phyloP scores from a whole-genome alignment of 495 filamentous ascomycete species.

The Gamarada debralockiae region DNA sequence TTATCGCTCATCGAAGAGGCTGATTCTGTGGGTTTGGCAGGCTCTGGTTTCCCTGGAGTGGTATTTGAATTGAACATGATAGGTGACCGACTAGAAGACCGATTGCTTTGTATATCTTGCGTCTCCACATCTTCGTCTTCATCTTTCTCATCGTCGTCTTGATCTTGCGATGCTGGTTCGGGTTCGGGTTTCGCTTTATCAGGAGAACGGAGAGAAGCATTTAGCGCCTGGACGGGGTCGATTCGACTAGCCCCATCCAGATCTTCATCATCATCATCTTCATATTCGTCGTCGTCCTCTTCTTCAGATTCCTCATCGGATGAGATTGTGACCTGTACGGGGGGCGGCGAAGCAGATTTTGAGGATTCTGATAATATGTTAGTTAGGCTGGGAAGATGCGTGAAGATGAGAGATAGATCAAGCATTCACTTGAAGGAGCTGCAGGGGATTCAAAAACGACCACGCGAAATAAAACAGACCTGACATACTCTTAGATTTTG shows the following conservation, averaged over 20 bases:
- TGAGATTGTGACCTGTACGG: neutral
- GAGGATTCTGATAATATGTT: too few species aligned
- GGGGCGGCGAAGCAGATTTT: too few species aligned
- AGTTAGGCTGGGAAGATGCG: too few species aligned
- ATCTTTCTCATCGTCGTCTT: neutral
- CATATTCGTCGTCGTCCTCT: neutral
- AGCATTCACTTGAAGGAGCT: too few species aligned
- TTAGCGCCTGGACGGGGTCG: conserved; percentile 1
- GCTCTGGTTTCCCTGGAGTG: neutral
- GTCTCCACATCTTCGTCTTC: conserved; percentile 13
- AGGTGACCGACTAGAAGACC: conserved; percentile 21
- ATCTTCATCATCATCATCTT: conserved; percentile 4
- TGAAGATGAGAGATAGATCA: too few species aligned
- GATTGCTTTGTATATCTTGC: conserved; percentile 12
- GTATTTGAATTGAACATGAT: conserved; percentile 17
- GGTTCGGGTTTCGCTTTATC: neutral
- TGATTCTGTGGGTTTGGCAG: neutral
- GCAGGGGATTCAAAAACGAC: too few species aligned
- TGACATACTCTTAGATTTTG: too few species aligned
- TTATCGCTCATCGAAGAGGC: conserved; percentile 3
- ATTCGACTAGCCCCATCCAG: conserved; percentile 5
- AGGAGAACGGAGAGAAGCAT: neutral
- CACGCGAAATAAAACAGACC: too few species aligned
- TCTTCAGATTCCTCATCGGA: neutral
- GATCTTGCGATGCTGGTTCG: neutral